A percentile compares a stretch with the other conserved stretches of the same genome.
Conservation (phyloP, 495 filamentous ascomycete genomes). For the Cenococcum geophilum region DNA sequence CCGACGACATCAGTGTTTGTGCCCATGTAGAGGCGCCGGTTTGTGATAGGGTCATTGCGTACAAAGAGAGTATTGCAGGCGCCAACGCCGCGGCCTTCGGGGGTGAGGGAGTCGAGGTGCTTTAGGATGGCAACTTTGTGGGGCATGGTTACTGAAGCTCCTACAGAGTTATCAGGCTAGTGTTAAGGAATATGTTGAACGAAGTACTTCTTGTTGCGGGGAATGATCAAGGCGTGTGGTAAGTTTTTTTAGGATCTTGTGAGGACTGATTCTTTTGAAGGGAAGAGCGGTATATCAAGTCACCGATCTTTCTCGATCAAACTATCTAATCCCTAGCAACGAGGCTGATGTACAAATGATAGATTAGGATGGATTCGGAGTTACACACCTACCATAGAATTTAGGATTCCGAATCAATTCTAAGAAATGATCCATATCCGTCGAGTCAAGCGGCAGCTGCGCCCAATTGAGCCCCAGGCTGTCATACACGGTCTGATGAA, state of each 20-base stretch:
- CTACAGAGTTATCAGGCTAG: constrained; percentile 13
- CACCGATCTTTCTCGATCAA: too few relatives aligned
- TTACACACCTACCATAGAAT: constrained; percentile 43
- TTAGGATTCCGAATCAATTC: constrained; percentile 46
- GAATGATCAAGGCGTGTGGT: too few relatives aligned
- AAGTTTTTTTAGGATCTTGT: too few relatives aligned
- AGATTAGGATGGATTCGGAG: too few relatives aligned
- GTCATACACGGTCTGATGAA: constrained; percentile 61
- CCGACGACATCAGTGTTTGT: constrained; percentile 75
- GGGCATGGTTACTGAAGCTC: constrained; percentile 69
- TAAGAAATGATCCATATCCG: constrained; percentile 49
- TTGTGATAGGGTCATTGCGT: constrained; percentile 39
- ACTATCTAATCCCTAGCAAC: background rate
- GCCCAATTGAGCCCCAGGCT: constrained; percentile 54
- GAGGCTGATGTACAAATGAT: background rate
- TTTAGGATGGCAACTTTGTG: constrained; percentile 65
- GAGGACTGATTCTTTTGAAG: too few relatives aligned
- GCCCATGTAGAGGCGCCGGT: constrained; percentile 49
- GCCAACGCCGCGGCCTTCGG: constrained; percentile 60
- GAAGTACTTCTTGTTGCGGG: too few relatives aligned
- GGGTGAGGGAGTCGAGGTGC: constrained; percentile 61
- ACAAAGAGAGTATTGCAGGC: constrained; percentile 71
- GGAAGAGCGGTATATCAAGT: too few relatives aligned
- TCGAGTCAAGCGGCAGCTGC: constrained; percentile 52
- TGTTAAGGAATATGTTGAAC: too few relatives aligned